Base-by-base conservation (phyloP, 768 basidiomycete genomes). In the Lactifluus hygrophoroides region DNA sequence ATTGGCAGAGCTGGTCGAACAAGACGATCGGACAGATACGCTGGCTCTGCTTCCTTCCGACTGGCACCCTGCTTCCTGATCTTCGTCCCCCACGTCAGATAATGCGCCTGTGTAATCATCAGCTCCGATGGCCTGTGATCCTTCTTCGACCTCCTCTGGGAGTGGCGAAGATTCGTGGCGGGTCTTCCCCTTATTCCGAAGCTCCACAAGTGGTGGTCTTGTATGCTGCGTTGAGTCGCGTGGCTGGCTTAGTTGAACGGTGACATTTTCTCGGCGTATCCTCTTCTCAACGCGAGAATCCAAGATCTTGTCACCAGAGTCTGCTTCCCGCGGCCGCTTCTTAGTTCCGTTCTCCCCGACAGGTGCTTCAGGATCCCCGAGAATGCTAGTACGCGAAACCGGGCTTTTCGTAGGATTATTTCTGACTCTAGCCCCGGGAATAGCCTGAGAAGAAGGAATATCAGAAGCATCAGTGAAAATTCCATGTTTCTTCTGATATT, bases 401-500 rank as follows among this genome's bases (percentile, higher is more conserved):
- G 46, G 13, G 32, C 32, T 7, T n/a, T 28, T 5, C 23, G 37
- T 14, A 2, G 8, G 25, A 10, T 17, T n/a, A 17, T 34, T 56
- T 23, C 14, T 25, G 25, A 19, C 32, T 21, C 19, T 19, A n/a
- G 32, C 32, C 13, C 43, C 37, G 35, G 21, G 17, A 0, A 21
- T 13, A n/a, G 11, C 34, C 9, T 8, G 38, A 27, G 56, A 30
- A 14, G 43, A 30, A 30, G 32, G 9, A 11, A 49, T 16, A 44
- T 47, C 28, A 37, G 43, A 6, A 14, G 44, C 13, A 10, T 60
- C 23, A 3, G 32, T 6, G 25, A 43, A 28, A 8, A 66, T 62
- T 19, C 23, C 57, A 7, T 76, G 64, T 53, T 72, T 73, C 56
- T 60, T 54, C 54, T 76, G 76, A 57, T 77, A 77, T 9, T 44